These are phyloP conservation scores for Yarrowia keelungensis DNA, from an alignment of 805 yeast species.

Conservation along the genomic window DNA sequence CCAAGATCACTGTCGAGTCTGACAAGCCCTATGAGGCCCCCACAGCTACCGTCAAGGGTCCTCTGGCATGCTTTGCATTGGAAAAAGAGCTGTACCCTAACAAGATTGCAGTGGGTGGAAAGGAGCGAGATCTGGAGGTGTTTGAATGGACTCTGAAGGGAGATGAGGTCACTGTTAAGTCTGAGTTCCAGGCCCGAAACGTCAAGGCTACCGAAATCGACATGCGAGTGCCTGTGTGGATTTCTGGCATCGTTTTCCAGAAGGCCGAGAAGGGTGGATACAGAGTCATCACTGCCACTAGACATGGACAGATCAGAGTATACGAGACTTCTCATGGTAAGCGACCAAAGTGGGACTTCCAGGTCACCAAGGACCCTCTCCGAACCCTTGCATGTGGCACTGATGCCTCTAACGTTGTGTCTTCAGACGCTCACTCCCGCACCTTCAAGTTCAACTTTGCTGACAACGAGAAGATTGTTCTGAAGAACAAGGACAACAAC, in stretches of 20 bases:
- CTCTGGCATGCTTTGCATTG: constrained; percentile 40
- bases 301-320: constrained; percentile 74
- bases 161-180: constrained; percentile 45
- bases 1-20: neutral
- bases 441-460: constrained; percentile 62
- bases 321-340: constrained; percentile 74
- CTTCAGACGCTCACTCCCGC: constrained; percentile 73
- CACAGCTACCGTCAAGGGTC: constrained; percentile 34
- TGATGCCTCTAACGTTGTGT: constrained; percentile 58
- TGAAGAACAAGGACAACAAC: constrained; percentile 20
- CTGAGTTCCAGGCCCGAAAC: constrained; percentile 75
- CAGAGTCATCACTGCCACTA: constrained; percentile 67
- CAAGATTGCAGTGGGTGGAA: constrained; percentile 83
- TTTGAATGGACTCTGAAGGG: constrained; percentile 42
- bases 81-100: constrained; percentile 22
- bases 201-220: constrained; percentile 82
- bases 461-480: constrained; percentile 6
- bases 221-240: constrained; percentile 83
- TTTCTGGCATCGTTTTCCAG: constrained; percentile 57
- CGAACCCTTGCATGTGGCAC: constrained; percentile 52
- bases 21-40: constrained; percentile 31
- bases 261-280: constrained; percentile 52
- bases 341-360: constrained; percentile 67
- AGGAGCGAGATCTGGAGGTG: constrained; percentile 72
- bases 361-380: constrained; percentile 63